A percentile compares a stretch with the other conserved stretches of the same genome.
These are phyloP conservation scores for Trebouxia sp. DNA, from an alignment of 139 green algal species.

Conservation along the genomic window DNA sequence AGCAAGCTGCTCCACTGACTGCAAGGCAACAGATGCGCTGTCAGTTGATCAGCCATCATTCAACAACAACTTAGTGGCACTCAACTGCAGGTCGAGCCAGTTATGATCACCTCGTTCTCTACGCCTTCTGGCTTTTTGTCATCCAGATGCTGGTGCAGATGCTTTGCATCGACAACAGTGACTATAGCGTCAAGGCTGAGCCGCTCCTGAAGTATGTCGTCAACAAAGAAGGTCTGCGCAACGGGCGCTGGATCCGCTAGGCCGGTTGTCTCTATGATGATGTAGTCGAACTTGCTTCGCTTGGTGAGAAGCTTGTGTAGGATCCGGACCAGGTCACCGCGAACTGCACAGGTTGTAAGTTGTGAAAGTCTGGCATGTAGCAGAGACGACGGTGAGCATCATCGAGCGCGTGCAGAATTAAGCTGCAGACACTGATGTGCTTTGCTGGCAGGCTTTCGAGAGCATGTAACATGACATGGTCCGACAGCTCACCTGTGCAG, in stretches of 20 bases:
- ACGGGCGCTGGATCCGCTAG: conserved; percentile 93
- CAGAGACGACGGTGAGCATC: no score
- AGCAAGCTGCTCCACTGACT: conserved; percentile 89
- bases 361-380: background rate
- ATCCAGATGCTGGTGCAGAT: conserved; percentile 57
- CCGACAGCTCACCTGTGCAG: conserved; percentile 91
- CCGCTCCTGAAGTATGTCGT: background rate
- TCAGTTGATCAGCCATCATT: no score
- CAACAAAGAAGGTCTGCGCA: conserved; percentile 75
- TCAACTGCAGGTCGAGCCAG: no score
- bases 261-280: conserved; percentile 97
- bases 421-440: no score
- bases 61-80: background rate
- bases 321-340: conserved; percentile 85
- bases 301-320: conserved; percentile 75
- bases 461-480: no score
- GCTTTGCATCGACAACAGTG: conserved; percentile 59
- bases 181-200: conserved; percentile 23
- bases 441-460: no score
- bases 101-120: conserved; percentile 88
- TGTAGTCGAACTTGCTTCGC: conserved; percentile 81
- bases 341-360: no score
- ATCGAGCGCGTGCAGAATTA: no score
- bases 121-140: conserved; percentile 64
- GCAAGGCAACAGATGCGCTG: conserved; percentile 40